A percentile compares a stretch with the other conserved stretches of the same genome.
These are phyloP conservation scores for Erysimum cheiranthoides DNA, from an alignment of 345 rosid species.

Conservation along the genomic window DNA sequence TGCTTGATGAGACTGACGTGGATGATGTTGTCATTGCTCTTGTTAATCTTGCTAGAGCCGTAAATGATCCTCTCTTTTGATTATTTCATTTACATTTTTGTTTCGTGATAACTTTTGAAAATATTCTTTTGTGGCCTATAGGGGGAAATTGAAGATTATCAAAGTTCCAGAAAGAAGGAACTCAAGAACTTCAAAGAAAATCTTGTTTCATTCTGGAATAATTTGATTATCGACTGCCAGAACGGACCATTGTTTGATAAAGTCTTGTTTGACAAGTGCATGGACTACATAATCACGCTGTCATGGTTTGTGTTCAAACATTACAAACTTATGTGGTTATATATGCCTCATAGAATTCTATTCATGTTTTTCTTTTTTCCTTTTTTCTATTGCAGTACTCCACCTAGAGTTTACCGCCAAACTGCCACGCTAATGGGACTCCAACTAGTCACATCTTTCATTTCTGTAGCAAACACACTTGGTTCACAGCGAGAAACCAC, in stretches of 20 bases:
- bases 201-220: conserved; percentile 82
- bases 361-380: conserved; percentile 2
- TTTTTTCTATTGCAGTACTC: conserved; percentile 70
- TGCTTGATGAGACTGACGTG: conserved; percentile 89
- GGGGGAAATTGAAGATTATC: conserved; percentile 92
- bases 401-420: conserved; percentile 95
- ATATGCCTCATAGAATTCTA: conserved; percentile 30
- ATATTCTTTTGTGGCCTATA: conserved; percentile 48
- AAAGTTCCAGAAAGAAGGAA: conserved; percentile 79
- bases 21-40: conserved; percentile 98
- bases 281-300: conserved; percentile 94
- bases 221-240: conserved; percentile 78
- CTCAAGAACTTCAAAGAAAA: conserved; percentile 85
- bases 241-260: conserved; percentile 94
- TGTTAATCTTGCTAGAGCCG: conserved; percentile 87
- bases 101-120: not conserved
- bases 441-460: conserved; percentile 93
- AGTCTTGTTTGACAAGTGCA: conserved; percentile 88
- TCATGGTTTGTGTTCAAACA: conserved; percentile 72
- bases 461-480: conserved; percentile 82
- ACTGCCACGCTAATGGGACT: conserved; percentile 90
- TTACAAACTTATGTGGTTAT: conserved; percentile 23
- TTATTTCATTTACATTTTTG: not conserved
- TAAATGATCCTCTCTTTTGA: conserved; percentile 37
- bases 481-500: conserved; percentile 93